These are phyloP conservation scores for Neonectria coccinea DNA, from an alignment of 2,329 filamentous ascomycete species.

Conservation along the genomic window DNA sequence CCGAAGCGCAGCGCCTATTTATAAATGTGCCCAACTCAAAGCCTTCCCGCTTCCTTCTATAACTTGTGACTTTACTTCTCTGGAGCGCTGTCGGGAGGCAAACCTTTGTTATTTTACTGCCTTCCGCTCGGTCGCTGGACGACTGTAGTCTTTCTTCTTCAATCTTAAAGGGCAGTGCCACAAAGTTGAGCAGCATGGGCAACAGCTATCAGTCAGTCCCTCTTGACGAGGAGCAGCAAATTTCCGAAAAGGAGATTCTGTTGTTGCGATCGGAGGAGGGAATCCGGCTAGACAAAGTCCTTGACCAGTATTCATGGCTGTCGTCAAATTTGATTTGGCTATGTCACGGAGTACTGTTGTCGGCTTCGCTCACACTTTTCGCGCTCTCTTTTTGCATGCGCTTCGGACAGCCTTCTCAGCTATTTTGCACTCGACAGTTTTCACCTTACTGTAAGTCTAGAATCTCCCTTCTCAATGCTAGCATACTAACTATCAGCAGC, in stretches of 20 bases:
- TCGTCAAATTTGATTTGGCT: constrained; percentile 27
- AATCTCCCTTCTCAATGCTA: rapidly evolving
- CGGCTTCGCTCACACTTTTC: constrained; percentile 32
- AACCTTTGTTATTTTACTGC: neutral
- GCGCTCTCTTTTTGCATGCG: constrained; percentile 27
- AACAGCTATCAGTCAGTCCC: constrained; percentile 20
- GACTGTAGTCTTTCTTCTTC: neutral
- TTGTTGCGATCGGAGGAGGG: constrained; percentile 14
- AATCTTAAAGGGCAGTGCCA: neutral
- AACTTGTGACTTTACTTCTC: neutral
- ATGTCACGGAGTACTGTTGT: constrained; percentile 29
- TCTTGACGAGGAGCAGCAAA: constrained; percentile 31
- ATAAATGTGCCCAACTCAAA: neutral
- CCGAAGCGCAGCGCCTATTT: neutral
- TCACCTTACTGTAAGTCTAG: constrained; percentile 33
- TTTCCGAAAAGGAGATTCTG: constrained; percentile 29
- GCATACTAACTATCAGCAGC: constrained; percentile 48
- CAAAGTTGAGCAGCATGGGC: neutral
- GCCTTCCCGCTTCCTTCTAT: neutral
- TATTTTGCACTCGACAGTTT: constrained; percentile 3
- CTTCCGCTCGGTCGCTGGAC: neutral
- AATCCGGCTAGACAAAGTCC: neutral
- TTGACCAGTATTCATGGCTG: neutral
- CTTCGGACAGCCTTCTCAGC: neutral
- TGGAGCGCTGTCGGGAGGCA: neutral